Evolutionary conservation across 176 grass and related monocot species (phyloP).

Genomic region (Carex cristatella): DNA sequence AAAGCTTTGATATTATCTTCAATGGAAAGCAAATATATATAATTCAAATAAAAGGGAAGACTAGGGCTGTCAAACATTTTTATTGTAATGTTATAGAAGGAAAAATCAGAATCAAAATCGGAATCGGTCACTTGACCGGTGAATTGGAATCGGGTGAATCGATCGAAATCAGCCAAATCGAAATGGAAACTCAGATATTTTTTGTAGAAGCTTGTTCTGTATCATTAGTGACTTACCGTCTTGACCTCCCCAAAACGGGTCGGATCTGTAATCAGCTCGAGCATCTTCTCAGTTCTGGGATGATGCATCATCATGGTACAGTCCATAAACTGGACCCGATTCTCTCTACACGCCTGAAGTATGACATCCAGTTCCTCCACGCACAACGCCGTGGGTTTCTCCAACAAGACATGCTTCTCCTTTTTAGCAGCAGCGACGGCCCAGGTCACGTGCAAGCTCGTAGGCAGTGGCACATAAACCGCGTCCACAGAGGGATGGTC

Average conservation of each 20-base stretch:
- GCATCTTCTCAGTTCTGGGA: conserved; percentile 76
- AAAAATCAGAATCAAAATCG: no score
- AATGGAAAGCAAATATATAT: not conserved
- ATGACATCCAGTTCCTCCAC: conserved; percentile 58
- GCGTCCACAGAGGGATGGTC: conserved; percentile 60
- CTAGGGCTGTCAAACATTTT: not conserved
- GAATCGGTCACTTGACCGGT: no score
- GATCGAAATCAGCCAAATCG: no score
- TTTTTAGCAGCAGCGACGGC: conserved; percentile 46
- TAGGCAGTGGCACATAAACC: conserved; percentile 75
- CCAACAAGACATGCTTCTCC: conserved; percentile 76
- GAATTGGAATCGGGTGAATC: no score
- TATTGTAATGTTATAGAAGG: no score
- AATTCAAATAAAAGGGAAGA: not conserved
- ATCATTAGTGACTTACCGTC: conserved; percentile 43
- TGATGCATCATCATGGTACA: conserved; percentile 93
- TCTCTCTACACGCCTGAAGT: conserved; percentile 43
- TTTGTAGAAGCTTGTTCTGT: no score
- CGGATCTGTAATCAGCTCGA: conserved; percentile 46
- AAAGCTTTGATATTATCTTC: not conserved
- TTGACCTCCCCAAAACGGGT: conserved; percentile 47
- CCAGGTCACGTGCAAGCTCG: conserved; percentile 64
- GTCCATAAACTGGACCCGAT: conserved; percentile 79
- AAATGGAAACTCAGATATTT: no score
- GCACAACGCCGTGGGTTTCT: conserved; percentile 77